Percentiles rank a stretch among this genome's conserved stretches.
phyloP scores from a whole-genome alignment of 331 rosid species.

The Pyrus hybrid region DNA sequence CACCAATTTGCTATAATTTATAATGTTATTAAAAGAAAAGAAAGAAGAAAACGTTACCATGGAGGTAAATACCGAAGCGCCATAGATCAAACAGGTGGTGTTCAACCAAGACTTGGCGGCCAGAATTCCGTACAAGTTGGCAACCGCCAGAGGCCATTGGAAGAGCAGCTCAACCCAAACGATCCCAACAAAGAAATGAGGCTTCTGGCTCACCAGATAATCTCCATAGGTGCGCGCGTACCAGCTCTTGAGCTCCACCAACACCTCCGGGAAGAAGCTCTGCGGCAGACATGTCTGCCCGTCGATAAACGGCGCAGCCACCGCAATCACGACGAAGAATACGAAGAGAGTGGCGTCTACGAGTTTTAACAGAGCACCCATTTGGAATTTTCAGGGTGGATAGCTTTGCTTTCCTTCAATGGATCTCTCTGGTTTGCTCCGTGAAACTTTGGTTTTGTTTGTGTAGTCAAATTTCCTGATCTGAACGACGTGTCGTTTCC shows the following conservation, averaged over 20 bases:
- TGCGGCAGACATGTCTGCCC: constrained; percentile 49
- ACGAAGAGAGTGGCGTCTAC: constrained; percentile 37
- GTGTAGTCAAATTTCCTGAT: no score
- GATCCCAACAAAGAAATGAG: constrained; percentile 54
- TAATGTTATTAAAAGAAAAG: background rate
- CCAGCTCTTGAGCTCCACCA: constrained; percentile 41
- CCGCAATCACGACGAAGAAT: constrained; percentile 42
- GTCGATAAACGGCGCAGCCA: constrained; percentile 54
- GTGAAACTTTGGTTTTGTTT: no score
- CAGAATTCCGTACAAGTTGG: constrained; percentile 47
- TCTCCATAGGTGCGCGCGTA: constrained; percentile 45
- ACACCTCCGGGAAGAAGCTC: constrained; percentile 36
- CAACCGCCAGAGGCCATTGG: constrained; percentile 71
- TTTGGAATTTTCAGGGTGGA: background rate
- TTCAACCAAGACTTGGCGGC: constrained; percentile 56
- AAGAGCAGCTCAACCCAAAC: constrained; percentile 66
- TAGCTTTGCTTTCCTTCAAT: no score
- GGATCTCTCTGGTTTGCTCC: no score
- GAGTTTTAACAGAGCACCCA: constrained; percentile 39
- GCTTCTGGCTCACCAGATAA: constrained; percentile 53
- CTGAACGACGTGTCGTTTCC: no score
- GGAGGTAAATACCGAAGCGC: constrained; percentile 50
- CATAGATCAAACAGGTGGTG: constrained; percentile 76
- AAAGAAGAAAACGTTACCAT: constrained; percentile 36
- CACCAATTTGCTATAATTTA: background rate